These are phyloP conservation scores for Wickerhamiella domercqiae DNA, from an alignment of 805 yeast species.

Conservation along the genomic window DNA sequence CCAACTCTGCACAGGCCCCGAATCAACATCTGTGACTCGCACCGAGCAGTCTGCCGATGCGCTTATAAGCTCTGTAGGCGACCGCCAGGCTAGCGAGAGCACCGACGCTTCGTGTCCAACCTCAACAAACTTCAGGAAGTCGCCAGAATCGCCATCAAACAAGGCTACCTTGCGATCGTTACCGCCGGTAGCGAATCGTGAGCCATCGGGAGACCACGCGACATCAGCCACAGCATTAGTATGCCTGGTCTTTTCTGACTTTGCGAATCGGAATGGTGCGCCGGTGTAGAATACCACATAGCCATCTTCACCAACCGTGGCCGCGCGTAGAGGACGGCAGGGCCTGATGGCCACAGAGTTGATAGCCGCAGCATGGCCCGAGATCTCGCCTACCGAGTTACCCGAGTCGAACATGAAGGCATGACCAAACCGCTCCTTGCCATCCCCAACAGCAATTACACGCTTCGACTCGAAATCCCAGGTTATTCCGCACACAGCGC, in stretches of 20 bases:
- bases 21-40: constrained; percentile 44
- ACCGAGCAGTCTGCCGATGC: constrained; percentile 71
- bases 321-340: constrained; percentile 82
- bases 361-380: constrained; percentile 76
- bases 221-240: constrained; percentile 68
- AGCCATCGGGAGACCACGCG: constrained; percentile 69
- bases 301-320: constrained; percentile 81
- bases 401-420: constrained; percentile 91
- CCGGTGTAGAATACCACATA: constrained; percentile 75
- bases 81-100: constrained; percentile 60
- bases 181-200: constrained; percentile 61
- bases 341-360: constrained; percentile 77
- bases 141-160: constrained; percentile 84
- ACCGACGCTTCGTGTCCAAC: constrained; percentile 58
- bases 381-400: constrained; percentile 89
- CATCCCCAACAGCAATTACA: constrained; percentile 88
- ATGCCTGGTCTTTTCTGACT: constrained; percentile 60
- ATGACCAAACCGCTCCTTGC: constrained; percentile 81
- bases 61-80: constrained; percentile 46
- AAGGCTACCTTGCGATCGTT: constrained; percentile 63
- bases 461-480: constrained; percentile 88
- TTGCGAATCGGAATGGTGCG: constrained; percentile 81
- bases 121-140: constrained; percentile 37
- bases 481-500: constrained; percentile 64
- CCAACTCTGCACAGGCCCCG: constrained; percentile 36